Conservation (phyloP, 2,329 filamentous ascomycete species). For the Stagonosporopsis vannaccii region DNA sequence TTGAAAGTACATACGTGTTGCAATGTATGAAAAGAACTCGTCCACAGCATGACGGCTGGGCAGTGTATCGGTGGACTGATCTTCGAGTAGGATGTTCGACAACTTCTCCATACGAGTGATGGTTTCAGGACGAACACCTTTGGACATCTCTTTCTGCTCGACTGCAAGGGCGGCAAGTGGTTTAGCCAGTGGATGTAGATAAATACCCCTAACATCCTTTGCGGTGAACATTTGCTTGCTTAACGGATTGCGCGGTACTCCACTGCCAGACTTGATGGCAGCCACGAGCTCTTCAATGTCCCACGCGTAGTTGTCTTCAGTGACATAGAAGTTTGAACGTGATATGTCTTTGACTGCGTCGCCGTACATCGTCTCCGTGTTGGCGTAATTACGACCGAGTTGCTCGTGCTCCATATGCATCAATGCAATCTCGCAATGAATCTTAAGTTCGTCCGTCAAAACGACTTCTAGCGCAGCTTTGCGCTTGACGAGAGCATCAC, state of each 20-base stretch:
- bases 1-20: constrained; percentile 34
- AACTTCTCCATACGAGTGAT: constrained; percentile 42
- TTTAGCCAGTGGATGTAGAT: constrained; percentile 36
- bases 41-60: constrained; percentile 42
- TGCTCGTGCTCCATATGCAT: constrained; percentile 49
- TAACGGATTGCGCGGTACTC: constrained; percentile 44
- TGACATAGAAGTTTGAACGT: constrained; percentile 46
- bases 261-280: constrained; percentile 41
- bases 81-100: constrained; percentile 34
- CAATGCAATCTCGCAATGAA: constrained; percentile 39
- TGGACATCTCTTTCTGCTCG: constrained; percentile 42
- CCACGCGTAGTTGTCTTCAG: constrained; percentile 53
- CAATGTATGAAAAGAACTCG: constrained; percentile 44
- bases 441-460: constrained; percentile 36
- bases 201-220: constrained; percentile 42
- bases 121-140: constrained; percentile 41
- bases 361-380: constrained; percentile 47
- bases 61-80: constrained; percentile 36
- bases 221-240: constrained; percentile 47
- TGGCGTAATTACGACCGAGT: constrained; percentile 44
- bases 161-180: constrained; percentile 39
- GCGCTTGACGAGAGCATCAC: constrained; percentile 40
- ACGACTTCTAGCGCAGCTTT: constrained; percentile 30
- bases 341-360: constrained; percentile 44
- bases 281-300: constrained; percentile 46